Percentiles rank a stretch among this genome's conserved stretches.
Conservation (phyloP, 1,284 basidiomycete species). For the Melampsora americana region DNA sequence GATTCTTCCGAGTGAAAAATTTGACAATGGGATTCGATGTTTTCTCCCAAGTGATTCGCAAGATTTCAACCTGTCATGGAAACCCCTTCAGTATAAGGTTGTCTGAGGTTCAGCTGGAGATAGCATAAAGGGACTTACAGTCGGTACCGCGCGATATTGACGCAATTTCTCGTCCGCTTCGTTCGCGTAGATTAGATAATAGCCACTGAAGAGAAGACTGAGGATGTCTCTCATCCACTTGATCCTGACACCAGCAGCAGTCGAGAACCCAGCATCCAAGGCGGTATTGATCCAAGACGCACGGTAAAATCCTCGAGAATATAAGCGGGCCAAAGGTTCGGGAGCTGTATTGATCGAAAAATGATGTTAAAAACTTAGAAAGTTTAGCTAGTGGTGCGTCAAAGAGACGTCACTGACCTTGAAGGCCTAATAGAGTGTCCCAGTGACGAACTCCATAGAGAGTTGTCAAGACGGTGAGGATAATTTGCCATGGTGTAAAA, state of each 20-base stretch:
- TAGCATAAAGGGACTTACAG: conserved; percentile 54
- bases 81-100: not conserved
- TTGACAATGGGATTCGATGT: conserved; percentile 78
- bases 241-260: conserved; percentile 86
- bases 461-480: conserved; percentile 76
- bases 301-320: conserved; percentile 75
- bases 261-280: conserved; percentile 94
- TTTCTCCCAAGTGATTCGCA: conserved; percentile 94
- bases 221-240: conserved; percentile 85
- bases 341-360: conserved; percentile 61
- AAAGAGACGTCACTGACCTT: conserved; percentile 58
- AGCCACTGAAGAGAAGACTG: conserved; percentile 76
- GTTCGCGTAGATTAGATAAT: conserved; percentile 90
- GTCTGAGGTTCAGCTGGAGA: not conserved
- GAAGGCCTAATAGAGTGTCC: conserved; percentile 79
- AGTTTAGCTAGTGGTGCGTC: not conserved
- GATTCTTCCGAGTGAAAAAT: conserved; percentile 63
- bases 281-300: conserved; percentile 88
- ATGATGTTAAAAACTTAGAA: conserved; percentile 8
- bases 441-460: conserved; percentile 81
- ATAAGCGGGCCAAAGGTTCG: conserved; percentile 79
- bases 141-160: conserved; percentile 83
- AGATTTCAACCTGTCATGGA: conserved; percentile 68
- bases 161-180: conserved; percentile 64
- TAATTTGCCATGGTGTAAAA: conserved; percentile 91